Evolutionary conservation across 2,329 filamentous ascomycete genomes (phyloP).

Genomic region (Triangularia setosa): DNA sequence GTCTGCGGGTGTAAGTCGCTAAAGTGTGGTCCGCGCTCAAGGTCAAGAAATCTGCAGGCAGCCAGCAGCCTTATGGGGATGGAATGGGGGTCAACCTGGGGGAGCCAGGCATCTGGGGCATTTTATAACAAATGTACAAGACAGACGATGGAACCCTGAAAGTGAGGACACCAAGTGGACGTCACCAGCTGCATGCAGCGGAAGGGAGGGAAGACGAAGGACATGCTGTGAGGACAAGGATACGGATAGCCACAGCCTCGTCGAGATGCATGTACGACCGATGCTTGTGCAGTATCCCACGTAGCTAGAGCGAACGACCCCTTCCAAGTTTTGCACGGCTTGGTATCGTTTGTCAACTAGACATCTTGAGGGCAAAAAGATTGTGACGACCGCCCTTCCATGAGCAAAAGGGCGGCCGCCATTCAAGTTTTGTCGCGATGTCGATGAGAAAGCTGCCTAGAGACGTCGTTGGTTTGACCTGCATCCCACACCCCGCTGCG

Average conservation of each 20-base stretch:
- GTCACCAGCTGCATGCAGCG: background rate
- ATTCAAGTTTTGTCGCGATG: constrained; percentile 5
- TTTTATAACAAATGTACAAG: constrained; percentile 15
- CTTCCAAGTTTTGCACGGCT: background rate
- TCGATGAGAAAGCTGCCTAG: constrained; percentile 1
- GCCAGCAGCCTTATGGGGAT: constrained; percentile 11
- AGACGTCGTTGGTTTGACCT: background rate
- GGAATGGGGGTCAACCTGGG: constrained; percentile 10
- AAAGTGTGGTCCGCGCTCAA: constrained; percentile 8
- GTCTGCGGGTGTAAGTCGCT: constrained; percentile 6
- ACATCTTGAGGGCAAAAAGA: background rate
- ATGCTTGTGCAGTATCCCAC: background rate
- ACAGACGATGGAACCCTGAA: background rate
- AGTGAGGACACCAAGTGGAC: constrained; percentile 1
- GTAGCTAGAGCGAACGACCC: background rate
- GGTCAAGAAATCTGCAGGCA: constrained; percentile 11
- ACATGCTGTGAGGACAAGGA: background rate
- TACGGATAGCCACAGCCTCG: constrained; percentile 8
- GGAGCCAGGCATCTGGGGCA: constrained; percentile 8
- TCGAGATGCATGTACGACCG: constrained; percentile 3
- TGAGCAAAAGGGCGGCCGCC: constrained; percentile 12
- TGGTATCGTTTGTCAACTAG: background rate
- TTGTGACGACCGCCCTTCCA: background rate
- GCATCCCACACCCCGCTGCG: constrained; percentile 18
- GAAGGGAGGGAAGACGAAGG: background rate